Evolutionary conservation across 2,329 filamentous ascomycete genomes (phyloP), one percentile per base, ranked within the genome.

Genomic region (Orbilia quercus): DNA sequence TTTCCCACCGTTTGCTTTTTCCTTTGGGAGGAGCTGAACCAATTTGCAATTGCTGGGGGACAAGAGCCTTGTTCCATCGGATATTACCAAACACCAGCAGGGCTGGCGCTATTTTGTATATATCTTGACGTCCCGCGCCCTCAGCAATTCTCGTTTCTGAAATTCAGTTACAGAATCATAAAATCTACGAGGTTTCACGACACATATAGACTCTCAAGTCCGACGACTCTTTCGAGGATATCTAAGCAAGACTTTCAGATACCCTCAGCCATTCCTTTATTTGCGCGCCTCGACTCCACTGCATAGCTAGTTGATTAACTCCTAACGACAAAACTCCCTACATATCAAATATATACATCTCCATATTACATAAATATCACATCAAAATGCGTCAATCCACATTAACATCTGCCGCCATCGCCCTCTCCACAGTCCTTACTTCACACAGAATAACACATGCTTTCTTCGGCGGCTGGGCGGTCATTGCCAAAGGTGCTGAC

Each of bases 381-480:
- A 31, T 5, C 28, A 75, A 72, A 73, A 78, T 78, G 77, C 77
- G 75, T 65, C 77, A 78, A 62, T 75, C 75, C 59, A 76, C 75
- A 45, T 69, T 78, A 44, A 75, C 75, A 70, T 75, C 76, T 48
- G 77, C 77, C n/a, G 77, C 77, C 20, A 75, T 78, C 40, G 76
- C 77, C 57, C 76, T 77, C 42, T 77, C 77, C 59, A 75, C 76
- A 42, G 69, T 78, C 44, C 77, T 78, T 45, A 76, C 76, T 53
- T 77, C 77, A 59, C 72, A 78, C 67, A 74, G 76, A 64, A 75
- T 78, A 64, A 74, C 75, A 50, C 77, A 78, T 44, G 76, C 76
- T 36, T 78, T 78, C 75, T 78, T 78, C 57, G 77, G 77, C 55
- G 77, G 77, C 59, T 78, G 77, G 75, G 77, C 77, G 31, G 77